These are phyloP conservation scores for Metschnikowia hibisci DNA, from an alignment of 805 yeast genomes.

Conservation along the genomic window DNA sequence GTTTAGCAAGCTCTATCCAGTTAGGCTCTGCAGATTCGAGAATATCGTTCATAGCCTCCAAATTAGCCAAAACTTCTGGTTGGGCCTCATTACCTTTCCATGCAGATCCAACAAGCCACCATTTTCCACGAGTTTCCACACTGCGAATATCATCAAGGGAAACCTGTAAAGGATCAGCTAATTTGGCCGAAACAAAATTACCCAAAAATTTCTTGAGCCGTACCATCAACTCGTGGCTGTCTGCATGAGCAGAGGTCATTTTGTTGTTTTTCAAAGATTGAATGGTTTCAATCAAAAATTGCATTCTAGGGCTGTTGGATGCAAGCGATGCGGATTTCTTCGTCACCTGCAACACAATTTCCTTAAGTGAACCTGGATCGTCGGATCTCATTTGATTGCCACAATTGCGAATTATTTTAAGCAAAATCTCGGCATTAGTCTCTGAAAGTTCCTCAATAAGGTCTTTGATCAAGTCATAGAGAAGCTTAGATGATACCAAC, in stretches of 20 bases:
- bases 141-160: conserved; percentile 75
- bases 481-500: conserved; percentile 63
- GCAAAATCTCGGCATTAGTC: conserved; percentile 68
- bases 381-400: conserved; percentile 87
- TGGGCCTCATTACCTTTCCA: conserved; percentile 68
- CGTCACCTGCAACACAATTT: conserved; percentile 55
- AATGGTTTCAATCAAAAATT: conserved; percentile 80
- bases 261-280: conserved; percentile 85
- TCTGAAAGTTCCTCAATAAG: conserved; percentile 60
- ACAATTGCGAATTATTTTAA: conserved; percentile 66
- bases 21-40: conserved; percentile 73
- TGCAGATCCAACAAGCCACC: conserved; percentile 99
- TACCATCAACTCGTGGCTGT: conserved; percentile 45
- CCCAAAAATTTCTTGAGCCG: conserved; percentile 65
- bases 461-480: conserved; percentile 68
- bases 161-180: conserved; percentile 78
- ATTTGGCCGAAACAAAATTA: conserved; percentile 41
- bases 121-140: conserved; percentile 80
- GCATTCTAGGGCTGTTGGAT: conserved; percentile 57
- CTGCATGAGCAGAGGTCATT: conserved; percentile 52
- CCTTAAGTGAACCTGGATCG: conserved; percentile 82
- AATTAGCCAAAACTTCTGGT: conserved; percentile 28
- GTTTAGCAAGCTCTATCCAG: conserved; percentile 81
- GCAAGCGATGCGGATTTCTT: conserved; percentile 35
- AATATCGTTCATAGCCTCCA: conserved; percentile 51